Evolutionary conservation across 345 rosid species (phyloP).

Genomic region (Psidium friedrichsthalianum): DNA sequence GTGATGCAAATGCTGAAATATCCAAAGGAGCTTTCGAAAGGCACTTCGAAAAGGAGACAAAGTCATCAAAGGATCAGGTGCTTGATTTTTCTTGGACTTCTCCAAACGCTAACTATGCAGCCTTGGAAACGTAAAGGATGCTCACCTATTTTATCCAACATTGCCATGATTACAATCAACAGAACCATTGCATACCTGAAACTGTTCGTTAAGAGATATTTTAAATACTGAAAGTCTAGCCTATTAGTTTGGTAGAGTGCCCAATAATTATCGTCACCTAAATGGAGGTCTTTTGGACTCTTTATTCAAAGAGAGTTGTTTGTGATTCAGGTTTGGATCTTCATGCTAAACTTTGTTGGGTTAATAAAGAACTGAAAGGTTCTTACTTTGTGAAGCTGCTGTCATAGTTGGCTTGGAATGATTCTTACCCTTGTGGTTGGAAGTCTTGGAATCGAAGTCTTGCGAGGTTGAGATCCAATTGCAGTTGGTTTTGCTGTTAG

Average conservation of each 20-base stretch:
- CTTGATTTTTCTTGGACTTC: background rate
- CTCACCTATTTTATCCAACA: background rate
- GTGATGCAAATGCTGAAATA: background rate
- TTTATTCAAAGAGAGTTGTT: background rate
- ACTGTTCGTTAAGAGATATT: no score
- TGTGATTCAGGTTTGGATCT: background rate
- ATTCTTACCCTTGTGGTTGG: no score
- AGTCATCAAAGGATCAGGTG: background rate
- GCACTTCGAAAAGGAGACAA: background rate
- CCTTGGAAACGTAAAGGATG: background rate
- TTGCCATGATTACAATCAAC: no score
- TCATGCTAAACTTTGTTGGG: background rate
- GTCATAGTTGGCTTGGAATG: no score
- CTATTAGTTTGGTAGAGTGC: no score
- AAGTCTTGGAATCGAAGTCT: no score
- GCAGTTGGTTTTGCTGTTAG: background rate
- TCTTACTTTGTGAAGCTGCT: no score
- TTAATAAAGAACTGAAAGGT: no score
- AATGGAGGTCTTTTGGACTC: background rate
- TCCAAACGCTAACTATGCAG: background rate
- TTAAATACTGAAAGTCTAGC: no score
- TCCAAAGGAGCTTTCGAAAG: accelerated
- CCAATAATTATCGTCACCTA: background rate
- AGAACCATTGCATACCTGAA: no score
- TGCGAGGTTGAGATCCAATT: background rate